Percentiles rank a stretch among this genome's conserved stretches.
phyloP scores from a whole-genome alignment of 2,329 filamentous ascomycete genomes.

The Dothistroma septosporum region DNA sequence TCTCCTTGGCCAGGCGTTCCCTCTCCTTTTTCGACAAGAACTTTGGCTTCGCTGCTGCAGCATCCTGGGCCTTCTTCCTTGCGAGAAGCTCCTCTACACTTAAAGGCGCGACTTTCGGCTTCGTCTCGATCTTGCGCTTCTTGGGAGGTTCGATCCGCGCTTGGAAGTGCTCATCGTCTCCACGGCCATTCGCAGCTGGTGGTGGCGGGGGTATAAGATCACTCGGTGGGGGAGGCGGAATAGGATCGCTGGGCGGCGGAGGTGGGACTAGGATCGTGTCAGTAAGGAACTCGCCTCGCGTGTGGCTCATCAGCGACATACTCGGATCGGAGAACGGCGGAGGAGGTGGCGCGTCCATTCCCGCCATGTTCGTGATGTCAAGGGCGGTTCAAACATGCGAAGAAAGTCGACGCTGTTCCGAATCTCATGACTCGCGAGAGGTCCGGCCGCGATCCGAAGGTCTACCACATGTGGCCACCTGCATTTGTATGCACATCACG shows the following conservation, averaged over 20 bases:
- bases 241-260: constrained; percentile 5
- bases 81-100: constrained; percentile 81
- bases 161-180: constrained; percentile 3
- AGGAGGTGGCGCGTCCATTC: neutral
- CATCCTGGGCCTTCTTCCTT: constrained; percentile 81
- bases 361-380: neutral
- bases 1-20: constrained; percentile 74
- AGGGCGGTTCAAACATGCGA: neutral
- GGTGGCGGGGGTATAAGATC: constrained; percentile 4
- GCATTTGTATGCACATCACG: too few relatives aligned
- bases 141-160: constrained; percentile 14
- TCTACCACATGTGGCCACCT: too few relatives aligned
- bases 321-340: neutral
- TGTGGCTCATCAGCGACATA: neutral
- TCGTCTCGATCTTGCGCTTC: constrained; percentile 49
- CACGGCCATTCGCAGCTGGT: constrained; percentile 1
- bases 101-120: constrained; percentile 52
- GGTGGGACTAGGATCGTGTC: neutral
- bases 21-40: constrained; percentile 81
- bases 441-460: neutral
- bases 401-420: neutral
- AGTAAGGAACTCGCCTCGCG: neutral
- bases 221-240: constrained; percentile 7
- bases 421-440: neutral
- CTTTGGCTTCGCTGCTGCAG: constrained; percentile 79